These are phyloP conservation scores for Colletotrichum musicola DNA, from an alignment of 2,329 filamentous ascomycete genomes.

Conservation along the genomic window DNA sequence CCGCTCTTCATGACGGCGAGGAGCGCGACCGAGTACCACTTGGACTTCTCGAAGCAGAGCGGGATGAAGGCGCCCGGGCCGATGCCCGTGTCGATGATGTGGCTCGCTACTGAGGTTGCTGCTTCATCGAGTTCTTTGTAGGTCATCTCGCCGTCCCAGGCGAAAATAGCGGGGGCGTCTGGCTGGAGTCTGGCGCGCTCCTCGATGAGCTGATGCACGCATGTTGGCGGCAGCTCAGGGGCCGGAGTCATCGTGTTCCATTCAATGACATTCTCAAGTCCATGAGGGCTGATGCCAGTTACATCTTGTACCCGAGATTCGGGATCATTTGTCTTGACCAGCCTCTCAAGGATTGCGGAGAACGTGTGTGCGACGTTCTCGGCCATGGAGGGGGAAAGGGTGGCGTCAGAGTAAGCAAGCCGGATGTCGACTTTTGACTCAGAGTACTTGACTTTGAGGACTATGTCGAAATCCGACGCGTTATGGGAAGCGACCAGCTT, in stretches of 20 bases:
- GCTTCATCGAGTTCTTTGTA: constrained; percentile 30
- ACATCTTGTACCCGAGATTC: background rate
- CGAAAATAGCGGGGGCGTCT: constrained; percentile 37
- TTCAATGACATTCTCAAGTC: background rate
- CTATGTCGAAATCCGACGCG: constrained; percentile 29
- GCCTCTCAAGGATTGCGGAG: constrained; percentile 3
- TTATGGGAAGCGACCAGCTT: constrained; percentile 14
- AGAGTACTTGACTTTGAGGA: constrained; percentile 22
- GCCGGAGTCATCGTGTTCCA: background rate
- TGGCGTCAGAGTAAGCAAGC: constrained; percentile 8
- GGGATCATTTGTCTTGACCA: background rate
- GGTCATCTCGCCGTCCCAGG: constrained; percentile 38
- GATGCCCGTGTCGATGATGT: constrained; percentile 37
- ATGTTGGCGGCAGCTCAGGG: background rate
- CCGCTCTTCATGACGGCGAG: constrained; percentile 49
- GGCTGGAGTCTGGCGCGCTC: constrained; percentile 29
- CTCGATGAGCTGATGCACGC: constrained; percentile 42
- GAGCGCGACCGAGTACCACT: constrained; percentile 44
- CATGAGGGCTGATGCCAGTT: background rate
- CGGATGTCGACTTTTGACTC: constrained; percentile 8
- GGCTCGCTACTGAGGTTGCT: constrained; percentile 2
- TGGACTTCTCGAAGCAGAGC: constrained; percentile 47
- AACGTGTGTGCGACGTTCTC: constrained; percentile 16
- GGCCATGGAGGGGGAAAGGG: constrained; percentile 12
- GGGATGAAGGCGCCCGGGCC: constrained; percentile 41